Conservation (phyloP, 1,284 basidiomycete species). For the Fistulina hepatica region DNA sequence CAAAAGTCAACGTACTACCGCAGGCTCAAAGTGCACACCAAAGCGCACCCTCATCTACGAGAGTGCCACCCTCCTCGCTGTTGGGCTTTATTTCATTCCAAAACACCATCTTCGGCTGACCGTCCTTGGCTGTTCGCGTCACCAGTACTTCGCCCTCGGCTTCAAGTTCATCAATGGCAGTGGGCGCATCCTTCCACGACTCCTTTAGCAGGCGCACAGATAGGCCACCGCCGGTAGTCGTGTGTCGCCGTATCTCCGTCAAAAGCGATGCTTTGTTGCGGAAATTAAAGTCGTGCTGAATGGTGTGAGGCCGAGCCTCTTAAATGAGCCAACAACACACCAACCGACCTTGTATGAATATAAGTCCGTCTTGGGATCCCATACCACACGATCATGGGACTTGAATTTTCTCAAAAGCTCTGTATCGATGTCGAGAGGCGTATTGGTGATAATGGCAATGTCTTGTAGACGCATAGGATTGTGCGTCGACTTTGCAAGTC, state of each 20-base stretch:
- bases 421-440: conserved; percentile 64
- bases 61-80: conserved; percentile 54
- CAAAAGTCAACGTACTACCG: conserved; percentile 7
- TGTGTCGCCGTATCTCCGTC: conserved; percentile 72
- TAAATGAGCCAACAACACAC: conserved; percentile 3
- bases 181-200: conserved; percentile 79
- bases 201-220: conserved; percentile 80
- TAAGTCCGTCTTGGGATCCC: conserved; percentile 74
- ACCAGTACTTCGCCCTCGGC: conserved; percentile 82
- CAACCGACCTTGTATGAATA: conserved; percentile 70
- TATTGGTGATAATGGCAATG: conserved; percentile 67
- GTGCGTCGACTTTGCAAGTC: conserved; percentile 49
- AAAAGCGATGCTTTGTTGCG: conserved; percentile 74
- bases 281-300: conserved; percentile 78
- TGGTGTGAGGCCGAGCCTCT: neutral
- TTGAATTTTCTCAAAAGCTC: conserved; percentile 69
- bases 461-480: conserved; percentile 82
- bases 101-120: conserved; percentile 79
- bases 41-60: conserved; percentile 69
- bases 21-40: neutral
- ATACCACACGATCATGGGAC: conserved; percentile 66
- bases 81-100: conserved; percentile 81
- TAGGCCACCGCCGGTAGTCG: conserved; percentile 64
- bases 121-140: conserved; percentile 74
- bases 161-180: conserved; percentile 76